Conservation (phyloP, 768 basidiomycete genomes). For the Hemileccinum rubropunctum region DNA sequence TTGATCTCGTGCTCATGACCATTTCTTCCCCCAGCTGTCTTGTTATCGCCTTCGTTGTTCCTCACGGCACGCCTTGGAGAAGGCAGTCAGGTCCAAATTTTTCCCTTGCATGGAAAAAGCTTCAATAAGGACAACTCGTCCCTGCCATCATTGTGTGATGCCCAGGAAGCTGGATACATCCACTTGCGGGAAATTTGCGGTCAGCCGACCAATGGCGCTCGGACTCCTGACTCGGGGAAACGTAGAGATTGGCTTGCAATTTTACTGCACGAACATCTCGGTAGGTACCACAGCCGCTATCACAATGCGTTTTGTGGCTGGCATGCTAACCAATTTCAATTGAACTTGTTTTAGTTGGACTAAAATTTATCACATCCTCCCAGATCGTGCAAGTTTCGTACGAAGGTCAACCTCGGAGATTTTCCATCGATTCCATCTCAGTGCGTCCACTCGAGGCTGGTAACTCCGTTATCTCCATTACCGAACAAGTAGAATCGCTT, state of each 20-base stretch:
- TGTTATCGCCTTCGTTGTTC: constrained; percentile 53
- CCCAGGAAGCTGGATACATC: constrained; percentile 51
- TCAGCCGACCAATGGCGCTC: constrained; percentile 15
- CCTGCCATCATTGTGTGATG: constrained; percentile 48
- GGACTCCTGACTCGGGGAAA: constrained; percentile 29
- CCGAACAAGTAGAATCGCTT: constrained; percentile 42
- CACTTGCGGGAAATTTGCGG: constrained; percentile 47
- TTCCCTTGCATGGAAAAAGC: constrained; percentile 42
- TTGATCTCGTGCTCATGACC: constrained; percentile 10
- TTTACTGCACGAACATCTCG: constrained; percentile 63
- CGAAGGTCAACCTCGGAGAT: constrained; percentile 58
- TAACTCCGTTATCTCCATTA: constrained; percentile 33
- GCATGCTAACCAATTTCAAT: constrained; percentile 6
- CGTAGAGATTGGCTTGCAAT: constrained; percentile 66
- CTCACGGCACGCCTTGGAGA: constrained; percentile 58
- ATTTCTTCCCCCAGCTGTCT: constrained; percentile 42
- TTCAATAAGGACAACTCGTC: constrained; percentile 39
- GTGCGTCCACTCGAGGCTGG: constrained; percentile 18
- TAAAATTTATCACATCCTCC: constrained; percentile 61
- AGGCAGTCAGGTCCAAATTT: constrained; percentile 48
- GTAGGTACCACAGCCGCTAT: constrained; percentile 37
- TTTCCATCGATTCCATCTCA: constrained; percentile 50
- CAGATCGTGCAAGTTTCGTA: constrained; percentile 65
- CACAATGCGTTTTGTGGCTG: neutral
- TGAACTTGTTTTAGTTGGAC: constrained; percentile 51